A percentile compares a stretch with the other conserved stretches of the same genome.
phyloP scores from a whole-genome alignment of 176 grass and related monocot species.

The Rhynchospora breviuscula region DNA sequence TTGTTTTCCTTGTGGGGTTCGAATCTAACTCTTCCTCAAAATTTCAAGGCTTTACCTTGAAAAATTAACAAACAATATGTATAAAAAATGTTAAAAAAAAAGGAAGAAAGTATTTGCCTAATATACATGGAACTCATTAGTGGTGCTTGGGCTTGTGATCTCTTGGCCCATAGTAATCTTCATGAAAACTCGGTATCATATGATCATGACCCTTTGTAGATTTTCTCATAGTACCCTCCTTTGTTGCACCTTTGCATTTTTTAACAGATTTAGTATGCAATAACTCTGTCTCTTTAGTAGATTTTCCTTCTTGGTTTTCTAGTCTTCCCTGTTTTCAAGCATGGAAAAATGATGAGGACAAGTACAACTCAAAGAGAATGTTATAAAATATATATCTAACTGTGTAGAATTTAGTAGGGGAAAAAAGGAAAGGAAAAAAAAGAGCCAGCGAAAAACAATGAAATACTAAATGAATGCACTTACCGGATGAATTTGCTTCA shows the following conservation, averaged over 20 bases:
- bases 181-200: slow-evolving; percentile 50
- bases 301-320: neutral
- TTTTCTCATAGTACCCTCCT: slow-evolving; percentile 21
- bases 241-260: neutral
- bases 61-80: slow-evolving; percentile 24
- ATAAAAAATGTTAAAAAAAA: neutral
- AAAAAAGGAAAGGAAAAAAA: neutral
- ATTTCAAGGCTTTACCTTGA: slow-evolving; percentile 13
- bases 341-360: neutral
- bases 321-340: slow-evolving; percentile 27
- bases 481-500: slow-evolving; percentile 26
- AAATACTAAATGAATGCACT: neutral
- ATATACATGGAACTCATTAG: slow-evolving; percentile 30
- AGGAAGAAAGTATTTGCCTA: slow-evolving; percentile 25
- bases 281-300: neutral
- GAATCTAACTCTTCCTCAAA: slow-evolving; percentile 17
- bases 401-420: neutral
- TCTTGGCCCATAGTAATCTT: slow-evolving; percentile 66
- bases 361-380: slow-evolving; percentile 2
- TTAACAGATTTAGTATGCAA: neutral
- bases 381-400: neutral
- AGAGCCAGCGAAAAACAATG: neutral
- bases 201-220: slow-evolving; percentile 26
- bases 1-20: neutral
- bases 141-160: slow-evolving; percentile 65